Base-by-base conservation (phyloP, 192 early-diverging fungal genomes). In the Phycomyces blakesleeanus region DNA sequence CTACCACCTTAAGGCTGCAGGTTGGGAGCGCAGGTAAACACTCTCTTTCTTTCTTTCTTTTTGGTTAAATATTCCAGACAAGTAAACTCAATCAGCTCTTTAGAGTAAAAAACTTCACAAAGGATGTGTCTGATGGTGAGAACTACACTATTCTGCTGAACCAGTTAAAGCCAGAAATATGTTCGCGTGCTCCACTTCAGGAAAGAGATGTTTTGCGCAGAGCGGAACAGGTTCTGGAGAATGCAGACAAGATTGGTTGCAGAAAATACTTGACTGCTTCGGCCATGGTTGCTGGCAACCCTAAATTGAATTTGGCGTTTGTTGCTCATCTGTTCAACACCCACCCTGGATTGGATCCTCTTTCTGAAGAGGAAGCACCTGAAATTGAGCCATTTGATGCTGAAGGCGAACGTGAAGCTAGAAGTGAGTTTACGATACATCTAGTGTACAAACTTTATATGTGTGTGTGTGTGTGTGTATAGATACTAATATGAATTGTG, bases 221-320 rank as follows among this genome's bases (percentile, higher is more conserved):
- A 53, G 97, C 97, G 6, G 97, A 99, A 78, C 66, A 80, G 69
- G 78, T 97, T 41, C 84, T 99, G 51, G 81, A 89, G 66, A 93
- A 93, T 64, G 93, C 97, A 5, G 96, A 95, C 66, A 89, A 90
- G 57, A 87, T 99, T 52, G 89, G 86, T 15, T 98, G 95, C 78
- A 82, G 96, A 53, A 93, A 96, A 63, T 99, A 98, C 68, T 81
- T 98, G 51, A 92, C 92, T 20, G 87, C 96, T 57, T 95, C 94
- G 71, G 91, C 97, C 12, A 73, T 99, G 27, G 91, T 96, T 56
- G 91, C 87, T 66, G 97, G 97, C 38, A 99, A 99, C 81, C 83
- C 90, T 22, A 98, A 94, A 79, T 87, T 99, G 55, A 99, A 99
- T 79, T 86, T 99, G 78, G 97, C 97, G n/a, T 98, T 98, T 75